These are phyloP conservation scores for Phellopilus nigrolimitatus DNA, from an alignment of 1,284 basidiomycete genomes.

Conservation along the genomic window DNA sequence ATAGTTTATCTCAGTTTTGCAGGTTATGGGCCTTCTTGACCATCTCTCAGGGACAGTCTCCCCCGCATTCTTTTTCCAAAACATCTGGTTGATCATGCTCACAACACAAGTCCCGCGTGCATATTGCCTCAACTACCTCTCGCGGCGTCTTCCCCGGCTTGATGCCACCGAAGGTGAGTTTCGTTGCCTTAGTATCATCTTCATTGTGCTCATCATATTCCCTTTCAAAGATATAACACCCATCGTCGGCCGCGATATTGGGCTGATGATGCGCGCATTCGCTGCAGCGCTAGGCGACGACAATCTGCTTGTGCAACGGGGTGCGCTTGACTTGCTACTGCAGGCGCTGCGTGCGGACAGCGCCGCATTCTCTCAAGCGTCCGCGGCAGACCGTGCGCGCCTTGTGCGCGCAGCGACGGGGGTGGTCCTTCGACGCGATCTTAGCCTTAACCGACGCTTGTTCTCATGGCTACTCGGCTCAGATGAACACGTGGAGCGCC, in stretches of 20 bases:
- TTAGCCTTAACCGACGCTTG: conserved; percentile 88
- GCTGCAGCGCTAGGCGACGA: conserved; percentile 86
- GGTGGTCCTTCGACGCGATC: conserved; percentile 87
- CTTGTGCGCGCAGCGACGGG: conserved; percentile 75
- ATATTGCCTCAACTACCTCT: conserved; percentile 84
- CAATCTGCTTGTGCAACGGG: conserved; percentile 81
- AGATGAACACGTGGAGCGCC: conserved; percentile 69
- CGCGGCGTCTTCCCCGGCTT: conserved; percentile 69
- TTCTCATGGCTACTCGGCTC: conserved; percentile 91
- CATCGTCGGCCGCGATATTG: conserved; percentile 82
- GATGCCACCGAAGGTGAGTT: conserved; percentile 62
- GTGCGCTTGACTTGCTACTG: conserved; percentile 76
- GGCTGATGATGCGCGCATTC: conserved; percentile 90
- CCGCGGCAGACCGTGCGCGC: conserved; percentile 62
- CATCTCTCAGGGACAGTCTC: conserved; percentile 79
- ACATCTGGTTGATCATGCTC: conserved; percentile 90
- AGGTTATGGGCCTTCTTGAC: conserved; percentile 85
- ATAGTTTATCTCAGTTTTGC: background rate
- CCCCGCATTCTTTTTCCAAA: conserved; percentile 89
- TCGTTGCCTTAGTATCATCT: conserved; percentile 28
- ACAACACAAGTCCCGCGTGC: conserved; percentile 83
- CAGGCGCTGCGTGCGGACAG: conserved; percentile 74
- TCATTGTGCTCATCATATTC: conserved; percentile 12
- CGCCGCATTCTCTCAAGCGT: conserved; percentile 59
- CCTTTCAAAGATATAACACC: conserved; percentile 54